phyloP scores from a whole-genome alignment of 1,284 basidiomycete species.

The Tilletia indica region DNA sequence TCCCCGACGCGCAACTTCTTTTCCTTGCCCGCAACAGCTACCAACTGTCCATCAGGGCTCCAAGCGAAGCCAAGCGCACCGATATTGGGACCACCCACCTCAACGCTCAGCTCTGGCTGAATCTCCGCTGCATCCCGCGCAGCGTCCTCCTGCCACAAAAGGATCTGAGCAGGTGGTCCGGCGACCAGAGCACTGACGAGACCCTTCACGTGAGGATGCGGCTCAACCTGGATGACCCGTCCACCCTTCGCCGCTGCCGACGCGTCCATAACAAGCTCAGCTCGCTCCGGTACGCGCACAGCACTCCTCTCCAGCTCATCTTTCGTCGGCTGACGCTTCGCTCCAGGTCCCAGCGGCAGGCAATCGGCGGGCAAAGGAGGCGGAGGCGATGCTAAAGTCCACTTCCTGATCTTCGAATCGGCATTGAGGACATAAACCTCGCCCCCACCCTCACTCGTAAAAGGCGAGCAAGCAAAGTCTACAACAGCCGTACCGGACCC shows the following conservation, averaged over 20 bases:
- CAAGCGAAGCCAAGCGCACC: conserved; percentile 40
- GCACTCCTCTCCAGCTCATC: background rate
- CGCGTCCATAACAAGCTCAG: background rate
- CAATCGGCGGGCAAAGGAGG: conserved; percentile 1
- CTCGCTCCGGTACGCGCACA: background rate
- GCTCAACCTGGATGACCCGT: conserved; percentile 21
- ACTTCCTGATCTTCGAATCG: conserved; percentile 20
- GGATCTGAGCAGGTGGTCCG: conserved; percentile 17
- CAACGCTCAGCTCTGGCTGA: background rate
- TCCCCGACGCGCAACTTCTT: conserved; percentile 57
- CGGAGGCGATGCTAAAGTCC: conserved; percentile 14
- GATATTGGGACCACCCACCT: conserved; percentile 16
- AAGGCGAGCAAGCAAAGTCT: conserved; percentile 19
- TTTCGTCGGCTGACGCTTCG: conserved; percentile 12
- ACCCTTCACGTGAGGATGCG: conserved; percentile 22
- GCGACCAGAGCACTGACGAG: conserved; percentile 20
- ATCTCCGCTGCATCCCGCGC: background rate
- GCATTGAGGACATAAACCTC: conserved; percentile 10
- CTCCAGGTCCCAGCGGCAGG: background rate
- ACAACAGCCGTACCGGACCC: background rate
- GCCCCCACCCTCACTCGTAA: conserved; percentile 9
- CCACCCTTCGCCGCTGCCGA: conserved; percentile 10
- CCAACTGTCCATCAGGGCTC: conserved; percentile 52
- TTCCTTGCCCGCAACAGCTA: conserved; percentile 59
- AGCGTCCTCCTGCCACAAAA: conserved; percentile 8